Evolutionary conservation across 495 filamentous ascomycete species (phyloP), one percentile per base, ranked within the genome.

Genomic region (Podospora comata): DNA sequence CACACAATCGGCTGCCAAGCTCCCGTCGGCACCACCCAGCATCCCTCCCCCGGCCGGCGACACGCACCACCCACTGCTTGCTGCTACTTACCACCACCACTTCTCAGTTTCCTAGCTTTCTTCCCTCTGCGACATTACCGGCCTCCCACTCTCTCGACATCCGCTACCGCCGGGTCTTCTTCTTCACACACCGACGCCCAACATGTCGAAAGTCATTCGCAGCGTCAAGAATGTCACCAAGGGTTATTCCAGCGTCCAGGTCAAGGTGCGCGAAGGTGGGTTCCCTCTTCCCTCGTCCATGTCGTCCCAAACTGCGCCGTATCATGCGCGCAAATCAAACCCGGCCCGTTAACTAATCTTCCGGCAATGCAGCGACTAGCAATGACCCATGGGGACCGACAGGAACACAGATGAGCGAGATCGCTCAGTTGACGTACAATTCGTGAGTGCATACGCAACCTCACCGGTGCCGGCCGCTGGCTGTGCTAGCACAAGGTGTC

Each of bases 191-290:
- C 62, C 16, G 63, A n/a, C 75, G 73, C 71, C 71, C 80, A 82
- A 80, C 73, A 99, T 98, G 95, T 97, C 95, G 63, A 95, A 95
- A 79, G 94, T 98, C 74, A 92, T 99, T 72, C 89, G 95, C 78
- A 96, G 93, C 76, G 95, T 99, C 72, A 98, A 97, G 85, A 99
- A 99, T 85, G 95, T 99, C 81, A 98, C 96, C 74, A 98, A 98
- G 83, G 96, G 96, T 74, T 99, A 99, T 79, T 97, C 96, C 27
- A 88, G 86, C 70, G 92, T 96, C 76, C 94, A 99, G 85, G 92
- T 98, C 75, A 99, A 97, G 84, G 96, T 99, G 79, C 92, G 96
- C 83, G 97, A 98, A 94, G 94, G 94, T 97, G 85, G 69, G 91
- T 84, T 69, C 54, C 67, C 62, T 20, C 55, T 20, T 13, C 11